Base-by-base conservation (phyloP, 805 yeast species). In the Ogataea populi-albae region DNA sequence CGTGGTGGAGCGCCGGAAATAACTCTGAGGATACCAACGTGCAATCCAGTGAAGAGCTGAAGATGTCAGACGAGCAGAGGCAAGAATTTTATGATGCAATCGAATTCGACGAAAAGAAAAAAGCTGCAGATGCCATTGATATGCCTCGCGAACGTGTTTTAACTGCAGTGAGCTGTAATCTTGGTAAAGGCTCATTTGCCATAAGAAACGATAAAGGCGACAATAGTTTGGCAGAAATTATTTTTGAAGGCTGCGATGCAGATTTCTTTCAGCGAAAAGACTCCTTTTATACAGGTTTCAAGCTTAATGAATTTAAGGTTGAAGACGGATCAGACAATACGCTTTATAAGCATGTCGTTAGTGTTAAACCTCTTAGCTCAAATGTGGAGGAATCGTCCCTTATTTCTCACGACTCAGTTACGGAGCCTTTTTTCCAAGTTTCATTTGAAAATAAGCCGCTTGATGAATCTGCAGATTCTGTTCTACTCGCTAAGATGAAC, bases 61-160 rank as follows among this genome's bases (percentile, higher is more conserved):
- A 68, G 5, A 73, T 93, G 57, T 77, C 93, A 0, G 95, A 86
- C 10, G 95, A 88, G 47, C 96, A 93, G 53, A 72, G 86, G 44
- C 73, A 86, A 53, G 98, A 94, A 40, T 67, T 93, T 15, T 89
- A 87, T 53, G 95, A 86, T 41, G 95, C 97, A 0, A 89, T 93
- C 45, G 99, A 89, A 44, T 89, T 81, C 48, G 86, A 89, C 48
- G 96, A 89, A 43, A 61, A 68, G 15, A 67, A 73, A 32, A 66
- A 65, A 1, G 37, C 73, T 1, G 51, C 69, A 1, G 77, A 77
- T 19, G 64, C 81, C 1, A 62, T 79, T 5, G 81, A 83, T 40
- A 52, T 84, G 2, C 95, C 96, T 0, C 73, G 77, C 35, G 94
- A 87, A 39, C 65, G 86, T 23, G 75, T 83, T 4, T 75, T 75